phyloP scores from a whole-genome alignment of 75 land plant species.

The Adiantum capillusveneris region DNA sequence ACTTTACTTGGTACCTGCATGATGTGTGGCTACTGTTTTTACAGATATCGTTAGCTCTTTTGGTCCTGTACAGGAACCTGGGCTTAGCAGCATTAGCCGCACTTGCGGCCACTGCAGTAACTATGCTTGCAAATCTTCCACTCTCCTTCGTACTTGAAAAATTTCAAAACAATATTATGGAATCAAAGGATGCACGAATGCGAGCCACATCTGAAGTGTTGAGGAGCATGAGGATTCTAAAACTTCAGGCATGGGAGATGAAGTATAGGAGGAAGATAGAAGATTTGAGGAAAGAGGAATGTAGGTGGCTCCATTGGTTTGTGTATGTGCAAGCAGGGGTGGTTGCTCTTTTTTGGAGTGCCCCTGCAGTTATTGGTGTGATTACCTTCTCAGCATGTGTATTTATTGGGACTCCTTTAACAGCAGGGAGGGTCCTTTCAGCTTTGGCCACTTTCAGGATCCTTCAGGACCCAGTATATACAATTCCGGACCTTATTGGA shows the following conservation, averaged over 20 bases:
- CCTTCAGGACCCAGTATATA: constrained; percentile 65
- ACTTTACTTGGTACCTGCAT: constrained; percentile 45
- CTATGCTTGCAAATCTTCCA: constrained; percentile 57
- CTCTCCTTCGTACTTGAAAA: constrained; percentile 41
- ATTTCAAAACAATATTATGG: constrained; percentile 52
- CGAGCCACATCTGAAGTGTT: constrained; percentile 55
- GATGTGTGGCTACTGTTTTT: constrained; percentile 55
- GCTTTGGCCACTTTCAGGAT: constrained; percentile 79
- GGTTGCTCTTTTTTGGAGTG: constrained; percentile 58
- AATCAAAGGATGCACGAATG: constrained; percentile 57
- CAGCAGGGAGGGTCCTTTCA: constrained; percentile 61
- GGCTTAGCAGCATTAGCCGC: constrained; percentile 51
- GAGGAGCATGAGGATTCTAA: constrained; percentile 56
- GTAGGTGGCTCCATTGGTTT: constrained; percentile 41
- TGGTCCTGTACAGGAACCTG: constrained; percentile 47
- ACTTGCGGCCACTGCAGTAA: constrained; percentile 29
- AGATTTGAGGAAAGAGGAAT: constrained; percentile 39
- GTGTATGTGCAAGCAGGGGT: constrained; percentile 38
- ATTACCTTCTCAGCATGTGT: constrained; percentile 71
- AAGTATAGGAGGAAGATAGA: constrained; percentile 37
- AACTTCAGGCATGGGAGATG: constrained; percentile 65
- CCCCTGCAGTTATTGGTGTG: constrained; percentile 70
- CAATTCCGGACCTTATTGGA: constrained; percentile 56
- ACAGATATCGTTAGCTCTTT: constrained; percentile 48
- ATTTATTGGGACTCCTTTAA: constrained; percentile 44